Base-by-base conservation (phyloP, 805 yeast genomes). In the Hanseniaspora mollemarum region DNA sequence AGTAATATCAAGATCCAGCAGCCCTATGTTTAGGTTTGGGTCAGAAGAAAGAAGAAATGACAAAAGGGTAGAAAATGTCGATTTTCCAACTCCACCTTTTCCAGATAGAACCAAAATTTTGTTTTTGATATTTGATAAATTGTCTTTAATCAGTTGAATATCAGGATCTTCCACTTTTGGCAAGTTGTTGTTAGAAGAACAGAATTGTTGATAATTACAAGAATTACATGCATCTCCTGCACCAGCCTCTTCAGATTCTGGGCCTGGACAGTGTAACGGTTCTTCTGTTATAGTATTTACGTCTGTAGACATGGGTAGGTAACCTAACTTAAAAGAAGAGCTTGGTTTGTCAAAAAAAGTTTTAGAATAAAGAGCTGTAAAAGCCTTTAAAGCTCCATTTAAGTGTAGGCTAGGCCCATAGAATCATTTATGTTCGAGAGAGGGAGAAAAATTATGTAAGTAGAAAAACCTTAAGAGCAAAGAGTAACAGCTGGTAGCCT, bases 221-320 rank as follows among this genome's bases (percentile, higher is more conserved):
- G 96, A 96, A 8, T 70, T 74, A 62, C 99, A 92, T 12, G 97
- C 95, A 61, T 86, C 95, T 2, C 86, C 88, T 59, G 83, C 78
- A 7, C 99, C 99, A 1, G 99, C 98, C 49, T 69, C 67, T 58
- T 87, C 96, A 2, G 94, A 82, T 62, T 90, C 96, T 1, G 97
- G 95, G 1, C 98, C 99, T 0, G 98, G 98, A 69, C 99, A 92
- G 65, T 92, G 97, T 62, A 87, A 96, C 0, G 98, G 97, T 60
- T 83, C 94, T 0, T 92, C 87, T 0, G 80, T 85, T 51, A 71
- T 70, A 24, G 29, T n/a, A 16, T 39, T 39, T 28, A 21, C 25
- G 25, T 31, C 26, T n/a, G 40, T 24, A 31, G 31, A 39, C 29
- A 32, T 10, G 15, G 7, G 12, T 28, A 28, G 7, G 12, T 28